phyloP scores from a whole-genome alignment of 441 rosid species.

The Euphorbia schlechtendalii region DNA sequence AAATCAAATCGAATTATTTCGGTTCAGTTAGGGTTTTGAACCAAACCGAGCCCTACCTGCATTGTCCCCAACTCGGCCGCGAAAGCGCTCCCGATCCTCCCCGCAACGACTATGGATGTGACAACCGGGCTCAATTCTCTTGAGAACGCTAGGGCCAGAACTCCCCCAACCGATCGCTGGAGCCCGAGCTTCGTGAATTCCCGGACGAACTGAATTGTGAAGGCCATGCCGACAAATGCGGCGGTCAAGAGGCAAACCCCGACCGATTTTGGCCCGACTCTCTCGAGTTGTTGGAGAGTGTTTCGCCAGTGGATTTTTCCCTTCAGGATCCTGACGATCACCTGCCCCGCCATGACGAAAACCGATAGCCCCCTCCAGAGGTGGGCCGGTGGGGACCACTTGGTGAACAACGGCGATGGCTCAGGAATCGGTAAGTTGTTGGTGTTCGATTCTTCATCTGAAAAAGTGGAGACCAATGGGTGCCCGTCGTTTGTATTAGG shows the following conservation, averaged over 20 bases:
- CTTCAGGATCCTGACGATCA: slow-evolving; percentile 39
- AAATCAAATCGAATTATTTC: too few species aligned
- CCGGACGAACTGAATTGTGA: slow-evolving; percentile 74
- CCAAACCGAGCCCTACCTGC: too few species aligned
- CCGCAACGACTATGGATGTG: slow-evolving; percentile 69
- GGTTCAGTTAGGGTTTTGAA: too few species aligned
- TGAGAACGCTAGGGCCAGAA: slow-evolving; percentile 67
- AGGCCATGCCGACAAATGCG: slow-evolving; percentile 85
- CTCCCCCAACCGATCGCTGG: slow-evolving; percentile 69
- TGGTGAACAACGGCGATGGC: slow-evolving; percentile 33
- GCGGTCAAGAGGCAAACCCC: slow-evolving; percentile 83
- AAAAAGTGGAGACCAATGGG: slow-evolving; percentile 27
- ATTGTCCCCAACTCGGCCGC: slow-evolving; percentile 77
- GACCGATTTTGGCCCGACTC: slow-evolving; percentile 69
- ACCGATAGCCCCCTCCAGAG: slow-evolving; percentile 73
- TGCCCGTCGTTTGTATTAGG: slow-evolving; percentile 44
- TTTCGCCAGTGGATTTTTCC: slow-evolving; percentile 72
- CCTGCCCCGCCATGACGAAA: slow-evolving; percentile 64
- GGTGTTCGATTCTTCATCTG: slow-evolving; percentile 31
- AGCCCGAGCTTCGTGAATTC: slow-evolving; percentile 67
- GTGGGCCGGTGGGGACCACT: slow-evolving; percentile 61
- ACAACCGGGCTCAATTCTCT: slow-evolving; percentile 80
- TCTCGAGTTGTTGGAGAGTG: slow-evolving; percentile 69
- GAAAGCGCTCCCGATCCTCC: slow-evolving; percentile 74
- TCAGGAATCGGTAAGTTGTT: slow-evolving; percentile 29